Evolutionary conservation across 192 early-diverging fungal genomes (phyloP).

Genomic region (Pilobolus umbonatus): DNA sequence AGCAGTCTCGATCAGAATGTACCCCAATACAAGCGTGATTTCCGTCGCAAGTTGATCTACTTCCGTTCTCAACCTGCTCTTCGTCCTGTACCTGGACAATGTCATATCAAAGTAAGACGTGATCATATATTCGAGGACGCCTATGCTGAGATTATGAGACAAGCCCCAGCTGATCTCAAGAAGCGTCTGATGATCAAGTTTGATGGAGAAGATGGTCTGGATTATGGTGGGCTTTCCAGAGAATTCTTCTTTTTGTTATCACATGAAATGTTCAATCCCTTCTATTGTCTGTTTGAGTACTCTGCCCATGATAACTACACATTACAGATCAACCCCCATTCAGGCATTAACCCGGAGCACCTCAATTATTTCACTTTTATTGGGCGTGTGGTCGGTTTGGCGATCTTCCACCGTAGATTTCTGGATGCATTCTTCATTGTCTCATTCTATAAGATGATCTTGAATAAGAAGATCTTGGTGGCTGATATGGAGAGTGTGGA

Average conservation of each 20-base stretch:
- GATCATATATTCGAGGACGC: conserved; percentile 92
- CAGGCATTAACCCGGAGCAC: conserved; percentile 94
- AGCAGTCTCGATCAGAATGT: conserved; percentile 84
- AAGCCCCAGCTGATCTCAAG: conserved; percentile 84
- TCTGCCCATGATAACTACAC: conserved; percentile 98
- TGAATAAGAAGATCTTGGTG: conserved; percentile 83
- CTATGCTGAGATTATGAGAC: conserved; percentile 94
- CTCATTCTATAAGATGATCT: conserved; percentile 97
- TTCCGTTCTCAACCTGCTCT: conserved; percentile 91
- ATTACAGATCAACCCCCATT: conserved; percentile 95
- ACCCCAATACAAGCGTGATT: conserved; percentile 99
- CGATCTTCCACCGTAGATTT: conserved; percentile 96
- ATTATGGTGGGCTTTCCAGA: conserved; percentile 96
- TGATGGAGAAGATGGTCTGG: conserved; percentile 95
- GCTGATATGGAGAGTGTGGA: conserved; percentile 96
- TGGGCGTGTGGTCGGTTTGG: conserved; percentile 91
- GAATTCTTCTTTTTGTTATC: conserved; percentile 98
- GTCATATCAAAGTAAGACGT: conserved; percentile 88
- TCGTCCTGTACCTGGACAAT: conserved; percentile 84
- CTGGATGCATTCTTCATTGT: conserved; percentile 95
- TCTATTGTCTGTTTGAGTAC: conserved; percentile 90
- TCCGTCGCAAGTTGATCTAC: conserved; percentile 95
- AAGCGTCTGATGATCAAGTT: conserved; percentile 99
- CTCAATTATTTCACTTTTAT: conserved; percentile 98
- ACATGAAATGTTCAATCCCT: conserved; percentile 98